Evolutionary conservation across 1,284 basidiomycete genomes (phyloP), one percentile per base, ranked within the genome.

Genomic region (Gomphus bonarii): DNA sequence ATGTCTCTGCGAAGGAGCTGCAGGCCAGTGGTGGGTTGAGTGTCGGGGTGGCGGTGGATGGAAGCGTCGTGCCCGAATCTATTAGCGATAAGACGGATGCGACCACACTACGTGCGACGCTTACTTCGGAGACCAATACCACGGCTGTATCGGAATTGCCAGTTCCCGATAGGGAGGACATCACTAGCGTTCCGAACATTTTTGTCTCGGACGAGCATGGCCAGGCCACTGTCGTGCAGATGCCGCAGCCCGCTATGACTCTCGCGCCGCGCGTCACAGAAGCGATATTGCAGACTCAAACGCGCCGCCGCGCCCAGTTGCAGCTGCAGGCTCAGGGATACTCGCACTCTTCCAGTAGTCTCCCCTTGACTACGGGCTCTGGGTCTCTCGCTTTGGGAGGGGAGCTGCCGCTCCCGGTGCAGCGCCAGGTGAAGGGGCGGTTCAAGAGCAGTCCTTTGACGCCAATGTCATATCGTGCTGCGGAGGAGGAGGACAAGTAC

Each of bases 401-500:
- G 8, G 44, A 48, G 4, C 10, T 30, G 35, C 55, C 42, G 16
- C 35, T 50, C 11, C 46, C 55, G 8, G 55, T 30, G n/a, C 33
- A 25, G 28, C 46, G 33, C 16, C 48, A 28, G 18, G 35, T 20
- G 5, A 58, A 58, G 44, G 57, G 57, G n/a, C 22, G 57, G 30
- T 58, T 58, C 40, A 58, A 58, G 50, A 58, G 57, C 28, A 58
- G 57, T 30, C 57, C 57, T 5, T 28, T 58, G 35, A 22, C 25
- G 20, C 36, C 51, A 30, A 33, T 52, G 20, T 8, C 16, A 8
- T n/a, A 8, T 16, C 51, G 38, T 18, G 25, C 54, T 6, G 46
- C n/a, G n/a, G 48, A 57, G 9, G 55, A 38, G 12, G 22, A 50
- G 33, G 36, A 38, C 16, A 35, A 36, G 20, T 16, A 9, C 35